Evolutionary conservation across 176 grass and related monocot species (phyloP).

Genomic region (Carex myosuroides): DNA sequence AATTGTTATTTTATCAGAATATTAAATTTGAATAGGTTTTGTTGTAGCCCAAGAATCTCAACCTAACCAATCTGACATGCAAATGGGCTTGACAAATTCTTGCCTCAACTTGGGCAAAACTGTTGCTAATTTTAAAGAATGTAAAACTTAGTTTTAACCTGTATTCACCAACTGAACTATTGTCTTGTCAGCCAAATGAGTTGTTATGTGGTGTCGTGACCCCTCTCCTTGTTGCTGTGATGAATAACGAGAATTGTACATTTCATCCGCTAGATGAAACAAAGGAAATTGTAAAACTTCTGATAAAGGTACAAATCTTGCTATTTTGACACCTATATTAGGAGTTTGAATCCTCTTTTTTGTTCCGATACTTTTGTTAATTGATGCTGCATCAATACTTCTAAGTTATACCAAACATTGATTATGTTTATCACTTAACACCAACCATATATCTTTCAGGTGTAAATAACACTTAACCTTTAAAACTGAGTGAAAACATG

Average conservation of each 20-base stretch:
- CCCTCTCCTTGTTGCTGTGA: background rate
- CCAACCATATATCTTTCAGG: background rate
- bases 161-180: background rate
- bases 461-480: background rate
- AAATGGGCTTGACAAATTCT: background rate
- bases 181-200: background rate
- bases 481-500: background rate
- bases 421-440: background rate
- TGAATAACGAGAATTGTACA: background rate
- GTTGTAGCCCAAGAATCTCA: background rate
- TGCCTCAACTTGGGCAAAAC: background rate
- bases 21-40: background rate
- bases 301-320: background rate
- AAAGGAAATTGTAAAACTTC: background rate
- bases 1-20: background rate
- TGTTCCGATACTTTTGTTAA: background rate
- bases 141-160: background rate
- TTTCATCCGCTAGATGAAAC: background rate
- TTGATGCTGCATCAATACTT: background rate
- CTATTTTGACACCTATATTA: background rate
- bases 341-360: background rate
- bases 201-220: background rate
- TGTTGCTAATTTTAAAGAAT: background rate
- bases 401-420: too few relatives aligned
- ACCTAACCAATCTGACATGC: background rate